Evolutionary conservation across 768 basidiomycete species (phyloP).

Genomic region (Lactarius tabidus): DNA sequence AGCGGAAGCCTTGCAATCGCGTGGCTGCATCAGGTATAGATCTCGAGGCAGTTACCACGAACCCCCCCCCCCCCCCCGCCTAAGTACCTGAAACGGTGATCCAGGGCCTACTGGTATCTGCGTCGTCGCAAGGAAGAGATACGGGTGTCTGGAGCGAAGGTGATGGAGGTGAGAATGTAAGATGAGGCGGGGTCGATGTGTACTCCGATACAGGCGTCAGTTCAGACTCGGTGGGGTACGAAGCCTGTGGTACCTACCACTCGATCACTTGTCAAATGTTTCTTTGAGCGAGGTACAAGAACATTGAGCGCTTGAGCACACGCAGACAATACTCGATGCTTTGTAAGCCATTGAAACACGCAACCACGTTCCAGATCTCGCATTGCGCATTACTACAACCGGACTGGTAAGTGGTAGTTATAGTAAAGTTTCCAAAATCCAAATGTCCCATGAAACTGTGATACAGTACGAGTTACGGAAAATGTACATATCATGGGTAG

Average conservation of each 20-base stretch:
- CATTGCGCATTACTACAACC: too few relatives aligned
- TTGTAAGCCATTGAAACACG: too few relatives aligned
- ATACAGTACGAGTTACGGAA: too few relatives aligned
- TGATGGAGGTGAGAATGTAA: not conserved
- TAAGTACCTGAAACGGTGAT: constrained; percentile 1
- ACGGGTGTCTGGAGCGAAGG: not conserved
- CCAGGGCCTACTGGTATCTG: not conserved
- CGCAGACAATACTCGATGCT: too few relatives aligned
- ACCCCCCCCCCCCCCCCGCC: too few relatives aligned
- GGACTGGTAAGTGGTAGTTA: too few relatives aligned
- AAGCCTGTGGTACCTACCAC: not conserved
- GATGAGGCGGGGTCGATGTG: not conserved
- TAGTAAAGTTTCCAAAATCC: not conserved
- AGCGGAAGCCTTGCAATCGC: constrained; percentile 13
- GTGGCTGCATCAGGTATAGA: constrained; percentile 5
- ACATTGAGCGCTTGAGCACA: too few relatives aligned
- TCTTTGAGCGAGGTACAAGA: not conserved
- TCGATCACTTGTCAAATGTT: too few relatives aligned
- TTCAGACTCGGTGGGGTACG: not conserved
- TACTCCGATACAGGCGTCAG: not conserved
- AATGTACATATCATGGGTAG: not conserved
- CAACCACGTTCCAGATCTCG: too few relatives aligned
- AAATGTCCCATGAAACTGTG: not conserved
- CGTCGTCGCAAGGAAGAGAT: not conserved
- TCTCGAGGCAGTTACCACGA: not conserved